phyloP scores from a whole-genome alignment of 345 rosid species.

The Turritis glabra region DNA sequence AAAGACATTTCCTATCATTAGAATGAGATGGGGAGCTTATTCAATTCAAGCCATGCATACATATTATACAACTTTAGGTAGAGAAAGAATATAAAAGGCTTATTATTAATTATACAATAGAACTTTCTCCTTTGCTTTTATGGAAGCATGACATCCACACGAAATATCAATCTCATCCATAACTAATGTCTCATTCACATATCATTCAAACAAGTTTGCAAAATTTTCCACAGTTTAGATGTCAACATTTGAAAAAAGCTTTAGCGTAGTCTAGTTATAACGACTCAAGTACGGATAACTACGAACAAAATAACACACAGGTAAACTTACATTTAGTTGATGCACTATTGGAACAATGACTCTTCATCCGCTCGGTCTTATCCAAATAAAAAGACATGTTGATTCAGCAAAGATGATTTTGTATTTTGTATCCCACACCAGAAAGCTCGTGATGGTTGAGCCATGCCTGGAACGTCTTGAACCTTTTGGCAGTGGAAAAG shows the following conservation, averaged over 20 bases:
- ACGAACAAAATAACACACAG: conserved; percentile 5
- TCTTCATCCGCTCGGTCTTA: conserved; percentile 7
- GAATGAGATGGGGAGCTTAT: conserved; percentile 32
- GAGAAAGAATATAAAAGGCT: conserved; percentile 17
- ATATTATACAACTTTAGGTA: conserved; percentile 28
- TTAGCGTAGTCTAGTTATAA: conserved; percentile 7
- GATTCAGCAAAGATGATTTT: background rate
- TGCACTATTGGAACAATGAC: background rate
- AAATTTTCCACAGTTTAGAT: background rate
- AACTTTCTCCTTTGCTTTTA: conserved; percentile 28
- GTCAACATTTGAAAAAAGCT: conserved; percentile 24
- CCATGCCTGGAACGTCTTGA: background rate
- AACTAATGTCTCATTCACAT: conserved; percentile 21
- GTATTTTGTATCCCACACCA: conserved; percentile 4
- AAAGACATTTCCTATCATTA: conserved; percentile 10
- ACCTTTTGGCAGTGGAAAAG: background rate
- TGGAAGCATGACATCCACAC: conserved; percentile 31
- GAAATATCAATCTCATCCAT: conserved; percentile 35
- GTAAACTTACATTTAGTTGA: conserved; percentile 17
- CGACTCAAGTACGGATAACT: conserved; percentile 18
- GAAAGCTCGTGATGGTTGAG: background rate
- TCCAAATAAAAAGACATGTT: conserved; percentile 11
- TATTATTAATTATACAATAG: background rate
- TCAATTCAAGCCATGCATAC: conserved; percentile 28
- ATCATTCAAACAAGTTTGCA: conserved; percentile 8